These are phyloP conservation scores for Theobroma grandiflorum DNA, from an alignment of 441 rosid species.

Conservation along the genomic window DNA sequence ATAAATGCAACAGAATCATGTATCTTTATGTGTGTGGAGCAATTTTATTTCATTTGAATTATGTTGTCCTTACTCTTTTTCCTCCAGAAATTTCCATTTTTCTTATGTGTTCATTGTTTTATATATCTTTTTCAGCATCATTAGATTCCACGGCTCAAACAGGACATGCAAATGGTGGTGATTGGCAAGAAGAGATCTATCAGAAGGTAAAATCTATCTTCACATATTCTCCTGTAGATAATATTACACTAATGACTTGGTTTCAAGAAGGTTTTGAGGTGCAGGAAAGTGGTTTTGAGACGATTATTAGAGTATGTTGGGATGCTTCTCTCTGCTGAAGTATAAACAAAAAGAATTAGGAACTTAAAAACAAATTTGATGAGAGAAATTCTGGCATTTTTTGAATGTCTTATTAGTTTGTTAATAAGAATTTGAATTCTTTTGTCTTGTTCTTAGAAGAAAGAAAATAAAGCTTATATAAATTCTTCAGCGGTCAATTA, in stretches of 20 bases:
- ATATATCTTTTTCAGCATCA: constrained; percentile 62
- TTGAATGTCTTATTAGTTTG: background rate
- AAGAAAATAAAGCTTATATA: background rate
- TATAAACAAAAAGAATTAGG: background rate
- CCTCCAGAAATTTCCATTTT: constrained; percentile 7
- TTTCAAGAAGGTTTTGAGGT: constrained; percentile 1
- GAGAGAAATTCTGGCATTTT: background rate
- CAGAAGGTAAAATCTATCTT: constrained; percentile 69
- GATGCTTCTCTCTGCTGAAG: background rate
- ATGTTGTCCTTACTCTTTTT: constrained; percentile 16
- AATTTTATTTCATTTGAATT: background rate
- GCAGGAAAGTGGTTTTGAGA: background rate
- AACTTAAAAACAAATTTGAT: background rate
- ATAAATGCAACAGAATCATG: background rate
- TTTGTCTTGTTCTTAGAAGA: background rate
- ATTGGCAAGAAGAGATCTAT: constrained; percentile 91
- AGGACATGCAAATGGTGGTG: constrained; percentile 70
- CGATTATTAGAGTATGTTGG: background rate
- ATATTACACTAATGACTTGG: background rate
- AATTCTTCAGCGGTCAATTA: background rate
- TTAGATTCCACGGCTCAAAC: constrained; percentile 85
- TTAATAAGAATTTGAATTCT: background rate
- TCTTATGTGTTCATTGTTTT: constrained; percentile 12
- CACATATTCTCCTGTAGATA: background rate
- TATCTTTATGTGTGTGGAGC: background rate